phyloP scores from a whole-genome alignment of 495 filamentous ascomycete species.

The Terfezia claveryi region DNA sequence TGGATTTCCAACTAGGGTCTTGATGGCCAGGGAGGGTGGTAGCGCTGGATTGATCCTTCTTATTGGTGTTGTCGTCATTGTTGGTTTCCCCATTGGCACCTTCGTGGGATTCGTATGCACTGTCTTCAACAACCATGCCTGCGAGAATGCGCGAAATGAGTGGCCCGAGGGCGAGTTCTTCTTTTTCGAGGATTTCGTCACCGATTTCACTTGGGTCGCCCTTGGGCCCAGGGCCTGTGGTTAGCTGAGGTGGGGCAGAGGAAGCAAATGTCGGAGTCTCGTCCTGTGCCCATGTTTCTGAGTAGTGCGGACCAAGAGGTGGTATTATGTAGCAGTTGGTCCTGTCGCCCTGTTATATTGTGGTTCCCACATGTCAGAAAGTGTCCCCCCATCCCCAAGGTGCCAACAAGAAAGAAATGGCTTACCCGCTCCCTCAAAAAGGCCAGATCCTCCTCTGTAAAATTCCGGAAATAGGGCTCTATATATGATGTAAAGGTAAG shows the following conservation, averaged over 20 bases:
- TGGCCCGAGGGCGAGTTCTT: constrained; percentile 76
- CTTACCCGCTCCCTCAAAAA: constrained; percentile 56
- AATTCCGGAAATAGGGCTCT: constrained; percentile 74
- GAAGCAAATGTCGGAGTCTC: constrained; percentile 31
- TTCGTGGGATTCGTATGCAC: constrained; percentile 37
- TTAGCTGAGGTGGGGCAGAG: constrained; percentile 4
- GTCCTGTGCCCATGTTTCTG: constrained; percentile 79
- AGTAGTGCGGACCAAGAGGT: constrained; percentile 62
- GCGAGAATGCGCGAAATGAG: constrained; percentile 63
- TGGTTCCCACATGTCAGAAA: too few relatives aligned
- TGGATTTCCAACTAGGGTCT: constrained; percentile 26
- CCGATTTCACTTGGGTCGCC: constrained; percentile 68
- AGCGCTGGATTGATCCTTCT: constrained; percentile 18
- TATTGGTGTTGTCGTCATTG: constrained; percentile 31
- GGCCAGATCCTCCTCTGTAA: constrained; percentile 84
- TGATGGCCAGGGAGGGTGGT: constrained; percentile 35
- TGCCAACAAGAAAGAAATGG: not conserved
- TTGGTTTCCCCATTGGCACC: constrained; percentile 31
- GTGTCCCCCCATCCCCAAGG: too few relatives aligned
- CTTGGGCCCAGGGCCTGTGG: constrained; percentile 43
- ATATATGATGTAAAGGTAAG: constrained; percentile 71
- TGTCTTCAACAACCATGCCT: constrained; percentile 62
- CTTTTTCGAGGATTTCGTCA: constrained; percentile 64
- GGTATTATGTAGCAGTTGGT: constrained; percentile 65
- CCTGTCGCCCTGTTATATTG: constrained; percentile 41